Evolutionary conservation across 169 alveolate species (phyloP).

Genomic region (Plasmodium coatneyi): DNA sequence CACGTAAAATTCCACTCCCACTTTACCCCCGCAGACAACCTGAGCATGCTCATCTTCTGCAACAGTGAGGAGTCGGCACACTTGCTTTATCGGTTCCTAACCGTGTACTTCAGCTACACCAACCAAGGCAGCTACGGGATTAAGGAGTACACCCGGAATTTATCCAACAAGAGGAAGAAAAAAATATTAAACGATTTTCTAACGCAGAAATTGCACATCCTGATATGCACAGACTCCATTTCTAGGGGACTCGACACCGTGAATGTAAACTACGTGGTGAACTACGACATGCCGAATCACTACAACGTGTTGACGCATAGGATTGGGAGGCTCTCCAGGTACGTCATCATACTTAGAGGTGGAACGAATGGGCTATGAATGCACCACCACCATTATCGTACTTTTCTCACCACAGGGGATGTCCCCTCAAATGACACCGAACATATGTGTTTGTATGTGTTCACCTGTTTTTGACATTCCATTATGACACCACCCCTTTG

Average conservation of each 20-base stretch:
- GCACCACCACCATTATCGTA: not conserved
- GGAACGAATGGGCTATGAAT: not conserved
- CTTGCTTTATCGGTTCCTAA: slow-evolving; percentile 23
- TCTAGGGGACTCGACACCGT: slow-evolving; percentile 94
- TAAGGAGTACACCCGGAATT: slow-evolving; percentile 27
- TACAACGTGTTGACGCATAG: slow-evolving; percentile 63
- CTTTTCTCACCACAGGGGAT: not conserved
- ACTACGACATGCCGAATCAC: slow-evolving; percentile 92
- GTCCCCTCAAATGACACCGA: not conserved
- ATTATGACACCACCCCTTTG: not conserved
- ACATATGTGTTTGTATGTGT: not conserved
- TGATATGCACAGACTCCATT: slow-evolving; percentile 94
- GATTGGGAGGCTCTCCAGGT: slow-evolving; percentile 67
- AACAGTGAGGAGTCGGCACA: slow-evolving; percentile 23
- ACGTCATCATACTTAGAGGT: not conserved
- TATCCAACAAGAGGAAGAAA: slow-evolving; percentile 3
- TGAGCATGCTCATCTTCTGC: slow-evolving; percentile 56
- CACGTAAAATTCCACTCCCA: not conserved
- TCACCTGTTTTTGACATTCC: not conserved
- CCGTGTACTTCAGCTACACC: slow-evolving; percentile 49
- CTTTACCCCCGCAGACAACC: slow-evolving; percentile 2
- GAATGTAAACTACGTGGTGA: slow-evolving; percentile 89
- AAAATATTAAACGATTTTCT: slow-evolving; percentile 24
- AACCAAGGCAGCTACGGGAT: slow-evolving; percentile 4
- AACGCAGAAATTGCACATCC: slow-evolving; percentile 68